Percentiles rank a stretch among this genome's conserved stretches.
Conservation (phyloP, 495 filamentous ascomycete genomes). For the Bathelium albidoporum region DNA sequence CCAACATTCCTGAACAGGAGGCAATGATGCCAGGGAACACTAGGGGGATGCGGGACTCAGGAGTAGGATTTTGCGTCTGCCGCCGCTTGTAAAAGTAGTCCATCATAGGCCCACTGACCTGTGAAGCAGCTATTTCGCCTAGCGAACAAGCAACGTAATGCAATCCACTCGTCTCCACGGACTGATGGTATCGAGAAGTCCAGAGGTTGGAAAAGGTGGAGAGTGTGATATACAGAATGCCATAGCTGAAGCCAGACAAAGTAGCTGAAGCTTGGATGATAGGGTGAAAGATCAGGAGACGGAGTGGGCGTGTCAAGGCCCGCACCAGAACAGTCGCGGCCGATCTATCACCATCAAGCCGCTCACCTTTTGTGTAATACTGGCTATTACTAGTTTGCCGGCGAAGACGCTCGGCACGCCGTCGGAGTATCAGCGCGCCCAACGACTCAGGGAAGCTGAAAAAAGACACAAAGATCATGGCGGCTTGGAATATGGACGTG, state of each 20-base stretch:
- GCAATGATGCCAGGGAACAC: conserved; percentile 12
- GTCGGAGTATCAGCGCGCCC: conserved; percentile 7
- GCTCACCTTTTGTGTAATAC: conserved; percentile 8
- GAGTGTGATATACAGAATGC: conserved; percentile 15
- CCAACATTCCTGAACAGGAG: conserved; percentile 3
- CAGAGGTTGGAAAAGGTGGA: conserved; percentile 13
- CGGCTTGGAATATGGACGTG: conserved; percentile 15
- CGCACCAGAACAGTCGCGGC: background rate
- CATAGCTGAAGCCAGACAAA: conserved; percentile 8
- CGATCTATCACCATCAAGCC: background rate
- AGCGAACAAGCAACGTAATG: conserved; percentile 19
- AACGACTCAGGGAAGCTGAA: conserved; percentile 10
- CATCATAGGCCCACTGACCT: conserved; percentile 14
- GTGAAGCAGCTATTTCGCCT: conserved; percentile 13
- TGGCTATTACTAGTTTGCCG: conserved; percentile 7
- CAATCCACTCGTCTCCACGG: conserved; percentile 14
- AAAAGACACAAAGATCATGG: conserved; percentile 4
- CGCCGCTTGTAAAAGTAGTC: conserved; percentile 10
- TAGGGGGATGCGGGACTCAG: conserved; percentile 10
- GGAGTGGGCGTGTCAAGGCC: conserved; percentile 8
- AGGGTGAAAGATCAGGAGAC: conserved; percentile 8
- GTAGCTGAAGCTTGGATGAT: conserved; percentile 12
- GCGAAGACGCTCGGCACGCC: conserved; percentile 3
- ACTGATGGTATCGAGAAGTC: conserved; percentile 9
- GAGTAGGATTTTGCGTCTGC: background rate